Conservation (phyloP, 805 yeast species). For the Wickerhamiella nectarea region DNA sequence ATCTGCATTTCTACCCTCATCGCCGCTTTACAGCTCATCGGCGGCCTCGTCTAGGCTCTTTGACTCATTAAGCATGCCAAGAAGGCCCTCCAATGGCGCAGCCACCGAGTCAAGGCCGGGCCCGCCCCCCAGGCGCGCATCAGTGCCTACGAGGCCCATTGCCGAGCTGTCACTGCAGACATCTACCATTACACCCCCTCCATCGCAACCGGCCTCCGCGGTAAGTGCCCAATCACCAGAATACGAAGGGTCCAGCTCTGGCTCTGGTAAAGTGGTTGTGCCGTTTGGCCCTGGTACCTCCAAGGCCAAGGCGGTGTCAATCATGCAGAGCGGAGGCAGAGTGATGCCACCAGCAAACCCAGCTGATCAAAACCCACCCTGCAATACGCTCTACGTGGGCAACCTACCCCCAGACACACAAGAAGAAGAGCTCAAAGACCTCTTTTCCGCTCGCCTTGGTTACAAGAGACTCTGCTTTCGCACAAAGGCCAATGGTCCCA, state of each 20-base stretch:
- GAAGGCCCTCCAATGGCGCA: conserved; percentile 4
- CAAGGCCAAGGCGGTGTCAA: conserved; percentile 24
- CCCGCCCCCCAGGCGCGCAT: conserved; percentile 6
- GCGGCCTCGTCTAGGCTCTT: conserved; percentile 1
- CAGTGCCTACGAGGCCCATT: conserved; percentile 9
- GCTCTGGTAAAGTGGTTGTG: conserved; percentile 20
- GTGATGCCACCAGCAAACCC: conserved; percentile 61
- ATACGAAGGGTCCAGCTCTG: not conserved
- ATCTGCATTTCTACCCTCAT: conserved; percentile 10
- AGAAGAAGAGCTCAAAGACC: conserved; percentile 75
- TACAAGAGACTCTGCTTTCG: conserved; percentile 86
- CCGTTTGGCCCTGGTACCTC: conserved; percentile 24
- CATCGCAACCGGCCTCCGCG: not conserved
- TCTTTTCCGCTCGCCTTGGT: conserved; percentile 82
- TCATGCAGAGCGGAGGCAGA: conserved; percentile 28
- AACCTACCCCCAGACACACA: conserved; percentile 95
- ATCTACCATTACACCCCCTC: not conserved
- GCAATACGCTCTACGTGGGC: conserved; percentile 93
- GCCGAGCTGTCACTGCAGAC: conserved; percentile 7
- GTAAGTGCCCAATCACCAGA: not conserved
- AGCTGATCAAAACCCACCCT: conserved; percentile 98
- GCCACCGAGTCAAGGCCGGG: conserved; percentile 3
- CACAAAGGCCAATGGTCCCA: conserved; percentile 80
- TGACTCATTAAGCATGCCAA: conserved; percentile 3
- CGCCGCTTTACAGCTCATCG: conserved; percentile 8